These are phyloP conservation scores for Cercospora zeina DNA, from an alignment of 2,329 filamentous ascomycete species.

Conservation along the genomic window DNA sequence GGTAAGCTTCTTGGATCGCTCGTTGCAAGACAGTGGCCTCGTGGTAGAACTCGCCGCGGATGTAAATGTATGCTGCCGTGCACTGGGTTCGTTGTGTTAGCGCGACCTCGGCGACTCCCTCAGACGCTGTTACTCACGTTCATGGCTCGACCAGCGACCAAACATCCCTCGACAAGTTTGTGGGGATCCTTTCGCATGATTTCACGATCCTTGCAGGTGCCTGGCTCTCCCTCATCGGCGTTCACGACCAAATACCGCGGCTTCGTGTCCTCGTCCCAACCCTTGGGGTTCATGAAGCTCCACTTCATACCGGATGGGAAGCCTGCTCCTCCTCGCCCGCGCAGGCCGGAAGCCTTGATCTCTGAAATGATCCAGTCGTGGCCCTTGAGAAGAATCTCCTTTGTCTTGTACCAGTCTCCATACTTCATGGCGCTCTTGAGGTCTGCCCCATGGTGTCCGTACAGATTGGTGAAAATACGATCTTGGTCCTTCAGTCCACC, in stretches of 20 bases:
- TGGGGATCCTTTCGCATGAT: constrained; percentile 99
- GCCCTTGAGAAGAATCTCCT: constrained; percentile 95
- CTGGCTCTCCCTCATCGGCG: constrained; percentile 96
- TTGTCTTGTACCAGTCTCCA: constrained; percentile 99
- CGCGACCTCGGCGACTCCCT: not conserved
- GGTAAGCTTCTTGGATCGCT: constrained; percentile 97
- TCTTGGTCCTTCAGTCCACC: constrained; percentile 94
- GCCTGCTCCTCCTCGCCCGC: constrained; percentile 93
- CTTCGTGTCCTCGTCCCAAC: constrained; percentile 96
- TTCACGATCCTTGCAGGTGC: constrained; percentile 98
- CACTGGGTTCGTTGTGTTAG: constrained; percentile 48
- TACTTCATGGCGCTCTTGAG: constrained; percentile 95
- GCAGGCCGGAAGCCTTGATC: constrained; percentile 92
- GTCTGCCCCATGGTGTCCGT: constrained; percentile 87
- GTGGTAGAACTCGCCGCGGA: constrained; percentile 96
- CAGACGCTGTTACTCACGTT: constrained; percentile 55
- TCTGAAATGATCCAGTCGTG: constrained; percentile 99
- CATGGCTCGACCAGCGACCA: constrained; percentile 96
- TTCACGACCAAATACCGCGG: constrained; percentile 97
- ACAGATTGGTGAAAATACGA: constrained; percentile 98
- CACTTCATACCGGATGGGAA: constrained; percentile 99
- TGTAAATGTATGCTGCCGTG: constrained; percentile 98
- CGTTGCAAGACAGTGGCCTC: constrained; percentile 91
- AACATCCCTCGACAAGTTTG: constrained; percentile 96
- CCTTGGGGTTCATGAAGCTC: constrained; percentile 98